Conservation (phyloP, 148 eudicot species). For the Bassia scoparia region DNA sequence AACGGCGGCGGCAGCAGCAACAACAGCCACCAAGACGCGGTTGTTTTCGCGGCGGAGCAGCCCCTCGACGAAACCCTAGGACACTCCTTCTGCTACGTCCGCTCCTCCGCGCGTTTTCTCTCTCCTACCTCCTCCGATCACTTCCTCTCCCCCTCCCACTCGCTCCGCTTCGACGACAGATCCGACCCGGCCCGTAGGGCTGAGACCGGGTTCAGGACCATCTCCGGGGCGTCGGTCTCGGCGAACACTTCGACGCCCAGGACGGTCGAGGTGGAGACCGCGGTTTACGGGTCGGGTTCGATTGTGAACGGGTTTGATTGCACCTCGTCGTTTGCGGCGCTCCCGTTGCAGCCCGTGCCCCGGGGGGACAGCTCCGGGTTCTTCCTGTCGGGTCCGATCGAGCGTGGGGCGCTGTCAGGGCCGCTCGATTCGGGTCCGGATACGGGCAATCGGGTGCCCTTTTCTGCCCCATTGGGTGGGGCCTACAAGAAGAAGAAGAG, state of each 20-base stretch:
- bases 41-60: slow-evolving; percentile 40
- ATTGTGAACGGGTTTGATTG: slow-evolving; percentile 81
- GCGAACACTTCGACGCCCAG: slow-evolving; percentile 83
- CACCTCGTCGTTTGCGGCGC: slow-evolving; percentile 62
- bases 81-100: slow-evolving; percentile 92
- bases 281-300: slow-evolving; percentile 35
- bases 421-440: slow-evolving; percentile 49
- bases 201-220: slow-evolving; percentile 59
- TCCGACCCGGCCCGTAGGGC: slow-evolving; percentile 29
- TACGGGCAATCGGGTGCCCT: slow-evolving; percentile 48
- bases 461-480: slow-evolving; percentile 78
- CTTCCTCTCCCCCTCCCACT: slow-evolving; percentile 61
- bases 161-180: slow-evolving; percentile 67
- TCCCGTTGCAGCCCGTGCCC: slow-evolving; percentile 81
- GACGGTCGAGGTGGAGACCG: slow-evolving; percentile 36
- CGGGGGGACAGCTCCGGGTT: slow-evolving; percentile 52
- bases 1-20: not conserved
- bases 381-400: slow-evolving; percentile 93
- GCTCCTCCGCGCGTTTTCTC: slow-evolving; percentile 71
- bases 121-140: slow-evolving; percentile 93
- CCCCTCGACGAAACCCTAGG: slow-evolving; percentile 91
- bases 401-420: slow-evolving; percentile 86
- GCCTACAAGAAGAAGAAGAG: slow-evolving; percentile 43
- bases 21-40: not conserved
- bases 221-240: slow-evolving; percentile 86